phyloP scores from a whole-genome alignment of 1,284 basidiomycete genomes.

The Leucoagaricus sp. region DNA sequence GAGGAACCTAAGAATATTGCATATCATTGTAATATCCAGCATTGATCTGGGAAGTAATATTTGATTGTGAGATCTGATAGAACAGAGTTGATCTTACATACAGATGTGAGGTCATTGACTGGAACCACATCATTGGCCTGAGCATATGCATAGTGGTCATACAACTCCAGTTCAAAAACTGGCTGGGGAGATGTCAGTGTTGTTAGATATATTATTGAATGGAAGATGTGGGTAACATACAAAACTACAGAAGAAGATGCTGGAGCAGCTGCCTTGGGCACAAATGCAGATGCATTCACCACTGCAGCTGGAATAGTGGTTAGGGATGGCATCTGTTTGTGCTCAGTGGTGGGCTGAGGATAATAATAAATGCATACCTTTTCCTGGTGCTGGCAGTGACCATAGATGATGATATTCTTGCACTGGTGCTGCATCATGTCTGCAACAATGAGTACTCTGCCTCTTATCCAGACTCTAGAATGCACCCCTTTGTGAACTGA shows the following conservation, averaged over 20 bases:
- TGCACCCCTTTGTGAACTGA: no score
- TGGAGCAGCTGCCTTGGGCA: constrained; percentile 61
- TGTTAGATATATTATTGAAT: not conserved
- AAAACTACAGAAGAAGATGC: not conserved
- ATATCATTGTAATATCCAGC: constrained; percentile 37
- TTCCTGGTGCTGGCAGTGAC: no score
- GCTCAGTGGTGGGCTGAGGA: no score
- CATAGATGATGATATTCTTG: no score
- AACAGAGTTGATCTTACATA: not conserved
- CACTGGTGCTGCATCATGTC: no score
- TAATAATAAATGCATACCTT: no score
- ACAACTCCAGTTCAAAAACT: constrained; percentile 4
- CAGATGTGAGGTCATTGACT: constrained; percentile 8
- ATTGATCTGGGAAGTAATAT: constrained; percentile 34
- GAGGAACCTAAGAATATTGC: constrained; percentile 29
- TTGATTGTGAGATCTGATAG: not conserved
- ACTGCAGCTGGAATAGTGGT: constrained; percentile 41
- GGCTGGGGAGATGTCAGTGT: not conserved
- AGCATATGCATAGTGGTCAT: constrained; percentile 15
- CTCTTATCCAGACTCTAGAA: no score
- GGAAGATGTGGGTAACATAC: not conserved
- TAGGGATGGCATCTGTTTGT: constrained; percentile 31
- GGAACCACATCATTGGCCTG: constrained; percentile 10
- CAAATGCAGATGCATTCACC: constrained; percentile 83
- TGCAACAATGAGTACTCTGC: no score